Percentiles rank a stretch among this genome's conserved stretches.
Evolutionary conservation across 257 asterid species (phyloP).

Genomic region (Penstemon barbatus): DNA sequence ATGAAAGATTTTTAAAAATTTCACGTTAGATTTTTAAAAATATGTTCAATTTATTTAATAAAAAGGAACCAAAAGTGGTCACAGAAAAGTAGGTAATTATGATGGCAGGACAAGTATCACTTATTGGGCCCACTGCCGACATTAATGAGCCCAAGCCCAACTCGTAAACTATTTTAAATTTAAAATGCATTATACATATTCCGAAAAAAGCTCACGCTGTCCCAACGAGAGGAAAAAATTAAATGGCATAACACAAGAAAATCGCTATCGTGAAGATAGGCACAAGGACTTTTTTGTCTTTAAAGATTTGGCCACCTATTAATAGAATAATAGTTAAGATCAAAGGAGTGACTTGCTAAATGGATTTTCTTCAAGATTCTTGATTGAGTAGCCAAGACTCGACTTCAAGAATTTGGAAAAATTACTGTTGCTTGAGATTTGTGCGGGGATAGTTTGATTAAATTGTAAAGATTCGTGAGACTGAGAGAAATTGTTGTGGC

Average conservation of each 20-base stretch:
- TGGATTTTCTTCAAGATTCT: conserved; percentile 35
- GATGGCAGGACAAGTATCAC: too few species aligned
- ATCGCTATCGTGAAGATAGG: neutral
- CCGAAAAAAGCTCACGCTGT: conserved; percentile 26
- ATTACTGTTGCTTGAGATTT: conserved; percentile 5
- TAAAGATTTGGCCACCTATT: neutral
- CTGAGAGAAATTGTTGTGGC: conserved; percentile 21
- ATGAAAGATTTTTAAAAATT: too few species aligned
- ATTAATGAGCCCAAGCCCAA: too few species aligned
- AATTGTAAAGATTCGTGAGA: conserved; percentile 15
- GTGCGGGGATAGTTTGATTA: conserved; percentile 1
- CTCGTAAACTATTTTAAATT: too few species aligned
- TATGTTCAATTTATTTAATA: too few species aligned
- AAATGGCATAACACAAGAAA: conserved; percentile 21
- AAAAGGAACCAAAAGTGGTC: too few species aligned
- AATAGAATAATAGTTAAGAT: neutral
- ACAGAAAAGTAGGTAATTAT: too few species aligned
- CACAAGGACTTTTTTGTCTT: conserved; percentile 29
- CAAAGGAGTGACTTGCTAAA: conserved; percentile 10
- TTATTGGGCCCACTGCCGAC: too few species aligned
- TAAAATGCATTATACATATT: conserved; percentile 13
- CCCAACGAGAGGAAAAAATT: conserved; percentile 27
- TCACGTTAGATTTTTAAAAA: too few species aligned
- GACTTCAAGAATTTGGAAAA: neutral
- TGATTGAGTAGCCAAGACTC: conserved; percentile 1